Evolutionary conservation across 164 flowering plant genomes (phyloP).

Genomic region (Stephania japonica): DNA sequence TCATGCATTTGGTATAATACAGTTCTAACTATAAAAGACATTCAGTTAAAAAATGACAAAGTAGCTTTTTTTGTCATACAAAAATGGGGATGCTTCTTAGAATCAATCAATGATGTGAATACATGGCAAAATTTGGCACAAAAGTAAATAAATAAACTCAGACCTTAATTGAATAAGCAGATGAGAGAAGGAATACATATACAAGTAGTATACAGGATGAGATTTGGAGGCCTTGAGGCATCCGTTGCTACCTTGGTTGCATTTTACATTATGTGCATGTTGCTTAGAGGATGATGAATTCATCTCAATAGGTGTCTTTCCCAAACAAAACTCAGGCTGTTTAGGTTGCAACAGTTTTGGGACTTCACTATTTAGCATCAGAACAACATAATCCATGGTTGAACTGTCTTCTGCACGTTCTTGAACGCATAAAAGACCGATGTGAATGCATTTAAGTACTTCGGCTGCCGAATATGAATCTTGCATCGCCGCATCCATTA

Average conservation of each 20-base stretch:
- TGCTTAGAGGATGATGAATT: slow-evolving; percentile 10
- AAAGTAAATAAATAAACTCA: too few relatives aligned
- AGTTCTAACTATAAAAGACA: too few relatives aligned
- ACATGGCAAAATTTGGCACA: background rate
- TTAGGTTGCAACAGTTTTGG: slow-evolving; percentile 19
- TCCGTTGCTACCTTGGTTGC: slow-evolving; percentile 12
- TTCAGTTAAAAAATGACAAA: too few relatives aligned
- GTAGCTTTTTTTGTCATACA: too few relatives aligned
- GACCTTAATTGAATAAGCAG: background rate
- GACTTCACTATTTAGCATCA: slow-evolving; percentile 25
- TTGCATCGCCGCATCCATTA: slow-evolving; percentile 15
- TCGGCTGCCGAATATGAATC: slow-evolving; percentile 11
- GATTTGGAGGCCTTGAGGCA: background rate
- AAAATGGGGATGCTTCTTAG: background rate
- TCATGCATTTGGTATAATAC: too few relatives aligned
- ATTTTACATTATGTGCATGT: slow-evolving; percentile 10
- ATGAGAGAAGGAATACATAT: background rate
- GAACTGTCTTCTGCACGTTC: slow-evolving; percentile 17
- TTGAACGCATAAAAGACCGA: slow-evolving; percentile 23
- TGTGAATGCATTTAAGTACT: slow-evolving; percentile 29
- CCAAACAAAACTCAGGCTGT: slow-evolving; percentile 20
- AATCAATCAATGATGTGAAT: background rate
- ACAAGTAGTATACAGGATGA: background rate
- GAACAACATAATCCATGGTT: slow-evolving; percentile 20
- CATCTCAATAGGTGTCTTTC: slow-evolving; percentile 4